Evolutionary conservation across 768 basidiomycete genomes (phyloP).

Genomic region (Chlorophyllum brunneum): DNA sequence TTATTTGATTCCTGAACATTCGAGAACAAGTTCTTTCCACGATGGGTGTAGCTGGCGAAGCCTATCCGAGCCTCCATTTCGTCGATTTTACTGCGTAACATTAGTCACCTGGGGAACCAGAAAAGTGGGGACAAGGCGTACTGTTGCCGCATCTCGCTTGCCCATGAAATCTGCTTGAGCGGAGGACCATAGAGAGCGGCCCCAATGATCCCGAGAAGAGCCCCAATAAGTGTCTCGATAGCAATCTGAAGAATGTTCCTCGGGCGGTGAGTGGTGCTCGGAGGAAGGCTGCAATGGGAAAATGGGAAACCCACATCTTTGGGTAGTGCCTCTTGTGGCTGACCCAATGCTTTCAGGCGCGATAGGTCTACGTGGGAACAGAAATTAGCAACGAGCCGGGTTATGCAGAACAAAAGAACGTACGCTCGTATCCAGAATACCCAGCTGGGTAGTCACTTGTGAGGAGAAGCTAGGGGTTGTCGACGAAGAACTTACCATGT

Average conservation of each 20-base stretch:
- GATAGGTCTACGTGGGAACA: slow-evolving; percentile 55
- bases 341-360: slow-evolving; percentile 69
- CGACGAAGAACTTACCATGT: slow-evolving; percentile 41
- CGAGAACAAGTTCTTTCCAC: slow-evolving; percentile 46
- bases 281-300: neutral
- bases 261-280: neutral
- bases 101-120: slow-evolving; percentile 6
- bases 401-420: slow-evolving; percentile 23
- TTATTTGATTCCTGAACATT: slow-evolving; percentile 2
- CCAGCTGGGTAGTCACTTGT: slow-evolving; percentile 45
- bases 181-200: slow-evolving; percentile 65
- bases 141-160: slow-evolving; percentile 85
- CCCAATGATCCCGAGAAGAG: slow-evolving; percentile 68
- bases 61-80: slow-evolving; percentile 68
- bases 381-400: slow-evolving; percentile 5
- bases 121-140: slow-evolving; percentile 28
- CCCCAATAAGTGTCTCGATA: slow-evolving; percentile 58
- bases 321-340: slow-evolving; percentile 65
- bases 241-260: slow-evolving; percentile 46
- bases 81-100: slow-evolving; percentile 55
- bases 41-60: slow-evolving; percentile 61
- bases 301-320: slow-evolving; percentile 42
- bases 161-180: slow-evolving; percentile 83
- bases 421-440: slow-evolving; percentile 79
- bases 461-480: slow-evolving; percentile 4